Evolutionary conservation across 169 alveolate species (phyloP), one percentile per base, ranked within the genome.

Genomic region (Plasmodium inui): DNA sequence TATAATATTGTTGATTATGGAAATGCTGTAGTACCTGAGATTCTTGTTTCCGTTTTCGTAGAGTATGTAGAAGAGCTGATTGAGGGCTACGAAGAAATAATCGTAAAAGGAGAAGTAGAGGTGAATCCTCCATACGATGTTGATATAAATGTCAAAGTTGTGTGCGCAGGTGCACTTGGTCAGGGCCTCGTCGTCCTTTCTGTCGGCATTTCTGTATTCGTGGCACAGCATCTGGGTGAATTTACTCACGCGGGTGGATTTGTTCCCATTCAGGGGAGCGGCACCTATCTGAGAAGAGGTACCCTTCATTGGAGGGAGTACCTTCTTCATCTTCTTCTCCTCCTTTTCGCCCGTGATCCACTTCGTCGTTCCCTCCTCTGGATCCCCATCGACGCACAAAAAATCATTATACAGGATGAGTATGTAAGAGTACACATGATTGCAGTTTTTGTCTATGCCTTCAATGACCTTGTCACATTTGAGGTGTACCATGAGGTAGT

Each of bases 11-110:
- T 53, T 80, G 41, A 91, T 82, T 81, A 82, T 91, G 12, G 91
- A 82, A n/a, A 91, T 91, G 46, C 95, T 82, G n/a, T 91, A 91
- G 22, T 91, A 91, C 34, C 95, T 81, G 46, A 91, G 76, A 32
- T 91, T 91, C 46, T 82, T 91, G 84, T 82, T 91, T 32, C 67
- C 84, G 44, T 91, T 71, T 81, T 91, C 95, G 70, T 91, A 91
- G 53, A 91, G 28, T 7, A 91, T 91, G 74, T 91, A 82, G 84
- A 91, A 91, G 55, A 91, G 78, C 44, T 71, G 91, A 50, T 81
- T 78, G 17, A 91, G 84, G n/a, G 83, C 74, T 81, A 91, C 53
- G 37, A 14, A 34, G 76, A 91, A 81, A 74, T 71, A 91, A 28
- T 82, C 86, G 32, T 91, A 82, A 81, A 91, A 91, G 79, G 83